These are phyloP conservation scores for Glutinoglossum americanum DNA, from an alignment of 495 filamentous ascomycete genomes.

Conservation along the genomic window DNA sequence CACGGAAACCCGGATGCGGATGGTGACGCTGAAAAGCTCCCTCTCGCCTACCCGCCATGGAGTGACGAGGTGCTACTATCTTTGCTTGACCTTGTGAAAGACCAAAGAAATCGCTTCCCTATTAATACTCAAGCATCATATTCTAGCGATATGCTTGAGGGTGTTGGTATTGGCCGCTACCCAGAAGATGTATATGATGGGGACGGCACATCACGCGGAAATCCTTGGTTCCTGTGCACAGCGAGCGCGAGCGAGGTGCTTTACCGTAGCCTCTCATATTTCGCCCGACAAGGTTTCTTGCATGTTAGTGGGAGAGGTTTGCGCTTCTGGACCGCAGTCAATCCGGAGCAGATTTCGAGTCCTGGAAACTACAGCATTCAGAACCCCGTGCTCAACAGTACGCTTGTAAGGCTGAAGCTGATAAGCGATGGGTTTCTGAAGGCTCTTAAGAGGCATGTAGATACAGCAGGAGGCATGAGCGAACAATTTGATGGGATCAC, in stretches of 20 bases:
- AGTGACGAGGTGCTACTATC: constrained; percentile 14
- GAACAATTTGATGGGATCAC: constrained; percentile 36
- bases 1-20: constrained; percentile 28
- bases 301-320: constrained; percentile 18
- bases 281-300: constrained; percentile 28
- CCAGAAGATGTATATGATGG: constrained; percentile 45
- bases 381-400: constrained; percentile 25
- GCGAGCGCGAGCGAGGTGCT: constrained; percentile 43
- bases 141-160: constrained; percentile 15
- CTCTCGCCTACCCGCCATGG: constrained; percentile 13
- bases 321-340: constrained; percentile 22
- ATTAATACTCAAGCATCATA: neutral
- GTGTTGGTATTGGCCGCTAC: constrained; percentile 46
- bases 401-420: constrained; percentile 30
- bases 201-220: constrained; percentile 17
- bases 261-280: constrained; percentile 35
- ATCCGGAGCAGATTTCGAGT: constrained; percentile 24
- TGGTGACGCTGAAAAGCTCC: constrained; percentile 28
- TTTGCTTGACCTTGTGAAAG: constrained; percentile 23
- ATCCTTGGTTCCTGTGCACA: constrained; percentile 34
- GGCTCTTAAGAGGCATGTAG: constrained; percentile 27
- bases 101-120: constrained; percentile 25
- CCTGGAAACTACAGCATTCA: constrained; percentile 28
- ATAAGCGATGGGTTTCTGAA: constrained; percentile 45
- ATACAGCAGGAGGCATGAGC: constrained; percentile 28